Conservation (phyloP, 1,139 yeast species). For the Nakaseomyces glabratus region DNA sequence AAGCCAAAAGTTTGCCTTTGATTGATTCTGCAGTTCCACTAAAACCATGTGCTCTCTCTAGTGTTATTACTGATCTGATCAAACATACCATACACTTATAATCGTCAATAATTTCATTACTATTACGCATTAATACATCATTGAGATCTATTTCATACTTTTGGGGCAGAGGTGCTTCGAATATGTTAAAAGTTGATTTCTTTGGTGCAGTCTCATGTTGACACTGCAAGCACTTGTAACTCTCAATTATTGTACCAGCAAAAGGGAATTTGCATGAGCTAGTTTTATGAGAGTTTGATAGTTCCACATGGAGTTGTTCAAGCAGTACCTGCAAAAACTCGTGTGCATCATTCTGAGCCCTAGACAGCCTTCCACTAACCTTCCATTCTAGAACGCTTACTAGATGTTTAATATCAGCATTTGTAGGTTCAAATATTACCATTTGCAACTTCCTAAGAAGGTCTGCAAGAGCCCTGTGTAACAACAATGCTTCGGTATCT, state of each 20-base stretch:
- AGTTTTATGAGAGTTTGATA: conserved; percentile 32
- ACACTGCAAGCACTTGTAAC: conserved; percentile 63
- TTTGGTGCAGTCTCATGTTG: conserved; percentile 51
- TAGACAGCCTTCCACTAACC: conserved; percentile 67
- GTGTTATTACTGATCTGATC: conserved; percentile 38
- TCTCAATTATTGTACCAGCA: conserved; percentile 55
- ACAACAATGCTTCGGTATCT: conserved; percentile 7
- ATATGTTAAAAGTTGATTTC: conserved; percentile 56
- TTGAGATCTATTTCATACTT: conserved; percentile 40
- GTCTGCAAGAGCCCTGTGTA: conserved; percentile 11
- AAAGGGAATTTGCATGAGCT: conserved; percentile 56
- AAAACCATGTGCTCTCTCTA: conserved; percentile 16
- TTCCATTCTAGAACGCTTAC: conserved; percentile 64
- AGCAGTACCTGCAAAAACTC: conserved; percentile 74
- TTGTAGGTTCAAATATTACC: conserved; percentile 43
- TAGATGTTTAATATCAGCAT: conserved; percentile 71
- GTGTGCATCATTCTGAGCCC: conserved; percentile 91
- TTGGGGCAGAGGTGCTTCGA: conserved; percentile 72
- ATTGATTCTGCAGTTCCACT: conserved; percentile 12
- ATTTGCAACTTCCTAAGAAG: conserved; percentile 42
- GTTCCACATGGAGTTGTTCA: conserved; percentile 71
- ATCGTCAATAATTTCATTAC: conserved; percentile 65
- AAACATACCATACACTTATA: conserved; percentile 73
- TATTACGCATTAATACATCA: conserved; percentile 47
- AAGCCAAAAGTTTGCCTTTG: conserved; percentile 19